Evolutionary conservation across 2,329 filamentous ascomycete species (phyloP), one percentile per base, ranked within the genome.

Genomic region (Hirsutella minnesotensis): DNA sequence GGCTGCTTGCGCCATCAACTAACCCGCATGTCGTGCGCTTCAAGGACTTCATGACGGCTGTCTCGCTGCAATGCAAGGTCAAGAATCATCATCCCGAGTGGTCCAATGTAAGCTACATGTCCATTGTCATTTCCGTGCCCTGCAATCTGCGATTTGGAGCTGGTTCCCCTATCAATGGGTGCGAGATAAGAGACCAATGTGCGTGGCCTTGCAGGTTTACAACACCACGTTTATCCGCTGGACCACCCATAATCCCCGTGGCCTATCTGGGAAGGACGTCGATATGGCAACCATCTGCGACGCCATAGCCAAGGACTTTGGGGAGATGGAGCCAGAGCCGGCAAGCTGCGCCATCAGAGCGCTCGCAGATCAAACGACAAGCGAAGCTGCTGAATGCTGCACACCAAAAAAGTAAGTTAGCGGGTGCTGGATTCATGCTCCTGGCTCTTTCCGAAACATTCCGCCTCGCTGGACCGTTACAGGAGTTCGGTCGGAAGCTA

Each of bases 21-120:
- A 19, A 19, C 3, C 33, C 33, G 15, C 9, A n/a, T 9, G 9
- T n/a, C n/a, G 13, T 41, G 13, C 24, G 24, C 15, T n/a, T 4
- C n/a, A 47, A 83, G 79, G 79, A 81, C 49, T 87, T 86, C 61
- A 86, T 86, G 81, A 82, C 79, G n/a, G 70, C 70, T 3, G 72
- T 86, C 13, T 77, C 81, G 10, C 63, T 79, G 27, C 73, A 85
- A 53, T 83, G 80, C 62, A 81, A 82, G 54, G 58, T 74, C 31
- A 71, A 73, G 53, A 82, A 77, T 51, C 83, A 87, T 56, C 83
- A 87, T 53, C 82, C 83, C 0, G 82, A 86, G 58, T 86, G 82
- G 82, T 81, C 79, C 3, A 86, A 87, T 54, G 81, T 81, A 61
- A 50, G 68, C 57, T 21, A 18, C 21, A 9, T 19, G 13, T 9